Percentiles rank a stretch among this genome's conserved stretches.
Evolutionary conservation across 768 basidiomycete species (phyloP).

Genomic region (Infundibulicybe gibba): DNA sequence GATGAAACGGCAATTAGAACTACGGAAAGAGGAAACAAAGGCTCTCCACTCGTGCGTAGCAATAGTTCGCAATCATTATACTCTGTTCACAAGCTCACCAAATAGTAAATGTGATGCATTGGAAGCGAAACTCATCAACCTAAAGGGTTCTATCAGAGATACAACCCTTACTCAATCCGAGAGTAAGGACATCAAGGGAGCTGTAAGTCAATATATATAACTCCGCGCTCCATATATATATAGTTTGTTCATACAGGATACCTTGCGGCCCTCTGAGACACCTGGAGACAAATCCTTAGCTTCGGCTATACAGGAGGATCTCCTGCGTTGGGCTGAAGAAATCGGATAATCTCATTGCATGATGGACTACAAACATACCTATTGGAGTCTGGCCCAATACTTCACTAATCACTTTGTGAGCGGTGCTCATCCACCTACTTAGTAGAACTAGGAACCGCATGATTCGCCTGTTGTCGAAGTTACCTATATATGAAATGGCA

Average conservation of each 20-base stretch:
- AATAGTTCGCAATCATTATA: not conserved
- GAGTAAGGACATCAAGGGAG: too few species aligned
- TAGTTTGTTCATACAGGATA: too few species aligned
- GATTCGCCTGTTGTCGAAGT: too few species aligned
- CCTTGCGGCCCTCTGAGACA: not conserved
- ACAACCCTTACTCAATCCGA: too few species aligned
- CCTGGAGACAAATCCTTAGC: not conserved
- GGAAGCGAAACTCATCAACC: slow-evolving; percentile 56
- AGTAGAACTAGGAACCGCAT: too few species aligned
- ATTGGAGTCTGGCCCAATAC: too few species aligned
- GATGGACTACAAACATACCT: too few species aligned
- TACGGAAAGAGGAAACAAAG: slow-evolving; percentile 69
- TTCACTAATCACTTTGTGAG: too few species aligned
- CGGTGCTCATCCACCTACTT: too few species aligned
- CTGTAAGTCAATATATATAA: too few species aligned
- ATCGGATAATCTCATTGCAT: slow-evolving; percentile 2
- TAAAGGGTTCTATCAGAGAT: slow-evolving; percentile 33
- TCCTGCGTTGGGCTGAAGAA: slow-evolving; percentile 59
- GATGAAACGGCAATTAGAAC: slow-evolving; percentile 77
- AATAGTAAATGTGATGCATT: slow-evolving; percentile 69
- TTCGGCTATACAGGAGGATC: slow-evolving; percentile 29
- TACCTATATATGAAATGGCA: too few species aligned
- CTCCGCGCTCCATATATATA: too few species aligned
- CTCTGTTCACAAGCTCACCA: slow-evolving; percentile 1
- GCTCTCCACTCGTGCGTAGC: slow-evolving; percentile 61